phyloP scores from a whole-genome alignment of 2,329 filamentous ascomycete genomes.

The Rhynchosporium agropyri region DNA sequence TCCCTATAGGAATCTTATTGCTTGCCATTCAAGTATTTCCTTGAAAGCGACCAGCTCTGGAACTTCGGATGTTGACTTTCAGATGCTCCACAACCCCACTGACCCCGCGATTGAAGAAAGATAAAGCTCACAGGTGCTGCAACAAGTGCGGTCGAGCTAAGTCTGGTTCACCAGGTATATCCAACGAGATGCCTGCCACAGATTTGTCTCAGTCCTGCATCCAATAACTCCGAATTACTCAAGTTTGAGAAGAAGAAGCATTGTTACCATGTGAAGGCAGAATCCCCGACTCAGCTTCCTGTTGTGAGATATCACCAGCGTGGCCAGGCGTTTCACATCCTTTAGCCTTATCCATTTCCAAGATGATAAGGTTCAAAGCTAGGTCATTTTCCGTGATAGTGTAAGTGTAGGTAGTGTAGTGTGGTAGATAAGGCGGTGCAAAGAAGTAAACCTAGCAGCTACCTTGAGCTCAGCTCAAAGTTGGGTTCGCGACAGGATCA shows the following conservation, averaged over 20 bases:
- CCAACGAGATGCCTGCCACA: constrained; percentile 43
- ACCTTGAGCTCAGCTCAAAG: neutral
- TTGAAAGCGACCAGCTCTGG: neutral
- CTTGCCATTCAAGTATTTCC: neutral
- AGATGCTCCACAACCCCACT: neutral
- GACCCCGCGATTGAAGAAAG: neutral
- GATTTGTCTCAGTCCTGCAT: neutral
- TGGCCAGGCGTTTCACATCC: constrained; percentile 27
- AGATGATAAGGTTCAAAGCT: constrained; percentile 1
- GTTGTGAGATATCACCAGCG: constrained; percentile 33
- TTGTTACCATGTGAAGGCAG: constrained; percentile 51
- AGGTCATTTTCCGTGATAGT: constrained; percentile 13
- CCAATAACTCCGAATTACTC: neutral
- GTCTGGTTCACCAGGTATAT: constrained; percentile 47
- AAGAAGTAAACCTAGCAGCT: too few relatives aligned
- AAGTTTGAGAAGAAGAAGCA: constrained; percentile 11
- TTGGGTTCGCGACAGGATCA: constrained; percentile 4
- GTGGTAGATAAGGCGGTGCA: too few relatives aligned
- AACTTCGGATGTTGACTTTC: neutral
- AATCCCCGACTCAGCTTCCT: constrained; percentile 44
- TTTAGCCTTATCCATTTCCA: constrained; percentile 9
- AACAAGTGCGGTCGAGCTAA: constrained; percentile 45
- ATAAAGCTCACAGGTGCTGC: constrained; percentile 38
- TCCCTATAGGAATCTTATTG: neutral
- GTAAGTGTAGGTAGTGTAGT: neutral